Evolutionary conservation across 2,329 filamentous ascomycete genomes (phyloP).

Genomic region (Neopestalotiopsis clavispora): DNA sequence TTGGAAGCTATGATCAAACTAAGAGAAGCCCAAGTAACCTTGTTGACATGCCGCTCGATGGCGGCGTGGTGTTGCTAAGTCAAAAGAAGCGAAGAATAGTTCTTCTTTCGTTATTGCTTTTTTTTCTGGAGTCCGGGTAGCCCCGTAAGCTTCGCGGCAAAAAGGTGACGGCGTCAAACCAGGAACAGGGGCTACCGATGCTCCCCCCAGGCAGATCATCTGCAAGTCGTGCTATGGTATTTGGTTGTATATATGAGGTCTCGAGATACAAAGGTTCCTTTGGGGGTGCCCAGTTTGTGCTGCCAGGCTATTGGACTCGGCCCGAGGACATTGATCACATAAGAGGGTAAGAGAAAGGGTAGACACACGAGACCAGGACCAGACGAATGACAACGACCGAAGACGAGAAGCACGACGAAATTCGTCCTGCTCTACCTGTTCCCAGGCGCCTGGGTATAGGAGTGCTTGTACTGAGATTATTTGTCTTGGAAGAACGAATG

Average conservation of each 20-base stretch:
- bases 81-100: constrained; percentile 18
- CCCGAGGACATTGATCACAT: background rate
- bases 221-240: constrained; percentile 4
- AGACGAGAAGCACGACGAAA: background rate
- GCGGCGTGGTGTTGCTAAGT: constrained; percentile 18
- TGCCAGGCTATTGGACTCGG: background rate
- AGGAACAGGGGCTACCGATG: constrained; percentile 12
- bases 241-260: background rate
- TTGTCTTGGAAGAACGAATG: constrained; percentile 7
- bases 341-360: background rate
- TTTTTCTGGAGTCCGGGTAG: constrained; percentile 22
- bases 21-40: constrained; percentile 14
- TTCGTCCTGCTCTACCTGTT: background rate
- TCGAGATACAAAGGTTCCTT: background rate
- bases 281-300: background rate
- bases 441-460: background rate
- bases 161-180: constrained; percentile 14
- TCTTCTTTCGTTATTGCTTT: constrained; percentile 21
- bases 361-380: background rate
- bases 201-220: constrained; percentile 1
- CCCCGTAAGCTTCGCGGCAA: constrained; percentile 20
- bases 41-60: constrained; percentile 8
- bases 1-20: constrained; percentile 11
- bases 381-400: background rate
- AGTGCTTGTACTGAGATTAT: background rate